phyloP scores from a whole-genome alignment of 257 asterid species.

The Eustoma russellianum region DNA sequence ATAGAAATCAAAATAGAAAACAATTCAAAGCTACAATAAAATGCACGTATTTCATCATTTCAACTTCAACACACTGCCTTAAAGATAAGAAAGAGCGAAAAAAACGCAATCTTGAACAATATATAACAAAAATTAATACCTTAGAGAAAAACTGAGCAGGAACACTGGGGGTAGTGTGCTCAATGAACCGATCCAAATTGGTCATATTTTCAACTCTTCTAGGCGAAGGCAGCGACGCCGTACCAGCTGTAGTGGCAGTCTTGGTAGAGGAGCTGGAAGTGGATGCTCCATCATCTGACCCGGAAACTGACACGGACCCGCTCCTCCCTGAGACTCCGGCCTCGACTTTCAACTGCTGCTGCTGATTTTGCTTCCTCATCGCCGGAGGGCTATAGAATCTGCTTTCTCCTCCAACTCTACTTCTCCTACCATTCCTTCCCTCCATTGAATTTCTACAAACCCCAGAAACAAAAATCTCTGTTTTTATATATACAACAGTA shows the following conservation, averaged over 20 bases:
- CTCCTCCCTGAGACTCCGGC: conserved; percentile 4
- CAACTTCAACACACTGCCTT: neutral
- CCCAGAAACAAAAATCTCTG: neutral
- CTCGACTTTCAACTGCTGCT: conserved; percentile 2
- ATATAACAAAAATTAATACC: conserved; percentile 15
- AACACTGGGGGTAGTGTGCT: conserved; percentile 72
- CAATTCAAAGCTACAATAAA: neutral
- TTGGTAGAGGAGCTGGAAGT: conserved; percentile 10
- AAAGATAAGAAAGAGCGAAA: neutral
- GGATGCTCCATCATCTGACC: conserved; percentile 20
- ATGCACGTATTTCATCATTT: neutral
- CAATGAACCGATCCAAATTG: conserved; percentile 76
- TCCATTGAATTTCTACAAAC: conserved; percentile 23
- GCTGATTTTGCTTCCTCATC: conserved; percentile 47
- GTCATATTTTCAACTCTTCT: conserved; percentile 14
- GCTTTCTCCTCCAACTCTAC: conserved; percentile 46
- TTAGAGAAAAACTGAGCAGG: conserved; percentile 60
- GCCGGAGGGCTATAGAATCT: conserved; percentile 86
- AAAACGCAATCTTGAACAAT: neutral
- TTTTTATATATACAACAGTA: neutral
- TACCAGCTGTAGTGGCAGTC: neutral
- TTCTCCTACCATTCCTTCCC: conserved; percentile 16
- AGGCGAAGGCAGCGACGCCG: conserved; percentile 6
- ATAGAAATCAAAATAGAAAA: no score
- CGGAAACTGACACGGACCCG: conserved; percentile 17